Evolutionary conservation across 306 rosid species (phyloP).

Genomic region (Begonia fuchsioides): DNA sequence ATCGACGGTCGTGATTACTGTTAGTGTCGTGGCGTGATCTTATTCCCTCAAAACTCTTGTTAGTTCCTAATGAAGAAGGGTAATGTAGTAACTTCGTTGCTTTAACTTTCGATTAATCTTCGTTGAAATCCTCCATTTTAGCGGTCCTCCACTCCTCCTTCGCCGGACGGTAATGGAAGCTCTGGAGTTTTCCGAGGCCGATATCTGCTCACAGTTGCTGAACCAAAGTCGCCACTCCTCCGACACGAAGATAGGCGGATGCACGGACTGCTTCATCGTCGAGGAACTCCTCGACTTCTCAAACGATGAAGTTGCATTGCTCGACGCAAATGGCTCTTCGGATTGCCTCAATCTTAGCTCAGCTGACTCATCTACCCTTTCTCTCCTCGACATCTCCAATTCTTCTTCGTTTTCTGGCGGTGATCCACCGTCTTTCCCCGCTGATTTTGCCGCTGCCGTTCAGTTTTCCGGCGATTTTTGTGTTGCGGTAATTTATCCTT

Average conservation of each 20-base stretch:
- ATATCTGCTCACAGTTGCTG: conserved; percentile 29
- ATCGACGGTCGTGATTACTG: too few species aligned
- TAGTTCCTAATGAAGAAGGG: conserved; percentile 13
- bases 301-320: conserved; percentile 21
- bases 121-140: conserved; percentile 23
- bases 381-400: conserved; percentile 33
- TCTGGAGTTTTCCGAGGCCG: conserved; percentile 32
- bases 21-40: too few species aligned
- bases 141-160: conserved; percentile 35
- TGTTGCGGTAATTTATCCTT: conserved; percentile 41
- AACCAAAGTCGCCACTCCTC: conserved; percentile 21
- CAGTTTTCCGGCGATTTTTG: conserved; percentile 60
- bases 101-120: too few species aligned
- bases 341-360: conserved; percentile 14
- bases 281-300: conserved; percentile 87
- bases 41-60: too few species aligned
- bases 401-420: conserved; percentile 32
- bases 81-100: conserved; percentile 17
- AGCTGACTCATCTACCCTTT: conserved; percentile 26
- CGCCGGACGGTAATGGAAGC: conserved; percentile 40
- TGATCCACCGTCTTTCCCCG: conserved; percentile 19
- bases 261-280: conserved; percentile 44
- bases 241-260: conserved; percentile 4
- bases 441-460: conserved; percentile 11
- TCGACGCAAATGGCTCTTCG: conserved; percentile 11